Evolutionary conservation across 352 stramenopile genomes (phyloP).

Genomic region (Globisporangium viniferum): DNA sequence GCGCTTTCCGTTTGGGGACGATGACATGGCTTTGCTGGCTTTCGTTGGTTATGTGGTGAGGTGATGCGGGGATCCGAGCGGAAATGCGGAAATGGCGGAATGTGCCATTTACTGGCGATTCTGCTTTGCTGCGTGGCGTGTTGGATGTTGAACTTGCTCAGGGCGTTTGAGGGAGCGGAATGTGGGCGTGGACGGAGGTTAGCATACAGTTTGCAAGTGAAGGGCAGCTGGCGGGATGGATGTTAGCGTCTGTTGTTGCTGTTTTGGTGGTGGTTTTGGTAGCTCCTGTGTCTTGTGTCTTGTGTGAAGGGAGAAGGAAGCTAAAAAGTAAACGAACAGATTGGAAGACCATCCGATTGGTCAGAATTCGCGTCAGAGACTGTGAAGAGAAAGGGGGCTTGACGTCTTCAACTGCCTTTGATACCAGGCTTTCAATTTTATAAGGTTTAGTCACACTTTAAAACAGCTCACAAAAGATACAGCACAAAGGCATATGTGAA

Average conservation of each 20-base stretch:
- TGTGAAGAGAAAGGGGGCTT: not conserved
- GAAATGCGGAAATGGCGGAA: constrained; percentile 6
- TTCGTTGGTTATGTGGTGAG: not conserved
- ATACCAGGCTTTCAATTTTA: not conserved
- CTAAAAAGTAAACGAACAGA: constrained; percentile 16
- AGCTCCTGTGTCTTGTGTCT: not conserved
- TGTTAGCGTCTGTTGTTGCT: not conserved
- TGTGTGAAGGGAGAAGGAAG: constrained; percentile 3
- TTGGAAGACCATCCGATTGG: constrained; percentile 16
- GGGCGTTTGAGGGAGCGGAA: not conserved
- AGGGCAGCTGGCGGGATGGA: not conserved
- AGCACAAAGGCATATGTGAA: not conserved
- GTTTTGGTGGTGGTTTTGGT: constrained; percentile 9
- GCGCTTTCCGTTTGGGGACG: constrained; percentile 12
- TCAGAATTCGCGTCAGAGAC: not conserved
- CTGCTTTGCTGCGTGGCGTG: not conserved
- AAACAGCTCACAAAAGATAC: not conserved
- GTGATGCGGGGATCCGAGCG: constrained; percentile 5
- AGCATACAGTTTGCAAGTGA: constrained; percentile 1
- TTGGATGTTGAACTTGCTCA: constrained; percentile 2
- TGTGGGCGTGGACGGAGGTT: constrained; percentile 4
- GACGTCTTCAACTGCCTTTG: not conserved
- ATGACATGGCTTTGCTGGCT: not conserved
- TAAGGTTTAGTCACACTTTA: not conserved
- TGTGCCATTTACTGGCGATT: not conserved